These are phyloP conservation scores for Aspergillus sp. DNA, from an alignment of 2,329 filamentous ascomycete genomes.

Conservation along the genomic window DNA sequence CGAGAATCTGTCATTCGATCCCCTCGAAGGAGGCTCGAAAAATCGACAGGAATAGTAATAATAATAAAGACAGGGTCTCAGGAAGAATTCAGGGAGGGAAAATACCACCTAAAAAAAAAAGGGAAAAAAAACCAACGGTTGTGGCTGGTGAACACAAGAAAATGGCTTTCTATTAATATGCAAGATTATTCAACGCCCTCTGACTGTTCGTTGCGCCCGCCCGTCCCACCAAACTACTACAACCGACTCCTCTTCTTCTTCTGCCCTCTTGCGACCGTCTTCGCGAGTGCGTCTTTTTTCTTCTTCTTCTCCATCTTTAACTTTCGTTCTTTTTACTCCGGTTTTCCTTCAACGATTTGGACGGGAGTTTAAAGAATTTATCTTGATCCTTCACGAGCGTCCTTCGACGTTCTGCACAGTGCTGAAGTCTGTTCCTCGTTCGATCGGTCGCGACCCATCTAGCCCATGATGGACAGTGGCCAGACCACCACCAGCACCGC, in stretches of 20 bases:
- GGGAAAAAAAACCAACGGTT: constrained; percentile 8
- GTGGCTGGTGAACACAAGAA: constrained; percentile 17
- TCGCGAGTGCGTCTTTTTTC: constrained; percentile 12
- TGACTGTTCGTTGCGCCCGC: constrained; percentile 9
- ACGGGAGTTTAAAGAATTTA: constrained; percentile 3
- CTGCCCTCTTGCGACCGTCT: constrained; percentile 13
- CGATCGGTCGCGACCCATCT: constrained; percentile 42
- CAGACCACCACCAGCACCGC: constrained; percentile 41
- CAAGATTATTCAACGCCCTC: constrained; percentile 13
- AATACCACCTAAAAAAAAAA: not conserved
- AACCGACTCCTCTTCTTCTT: constrained; percentile 8
- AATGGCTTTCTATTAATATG: constrained; percentile 10
- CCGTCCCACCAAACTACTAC: constrained; percentile 12
- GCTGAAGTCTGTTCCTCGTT: constrained; percentile 29
- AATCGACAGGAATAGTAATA: not conserved
- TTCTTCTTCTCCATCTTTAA: constrained; percentile 14
- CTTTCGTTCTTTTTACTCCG: constrained; percentile 13
- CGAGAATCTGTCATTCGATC: not conserved
- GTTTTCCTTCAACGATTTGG: constrained; percentile 9
- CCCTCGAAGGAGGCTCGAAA: not conserved
- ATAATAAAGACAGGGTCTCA: not conserved
- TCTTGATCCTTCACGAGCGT: constrained; percentile 9
- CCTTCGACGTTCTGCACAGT: constrained; percentile 22
- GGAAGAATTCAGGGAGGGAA: not conserved
- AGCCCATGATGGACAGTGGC: constrained; percentile 47